Base-by-base conservation (phyloP, 2,329 filamentous ascomycete species). In the Parastagonospora avenae region DNA sequence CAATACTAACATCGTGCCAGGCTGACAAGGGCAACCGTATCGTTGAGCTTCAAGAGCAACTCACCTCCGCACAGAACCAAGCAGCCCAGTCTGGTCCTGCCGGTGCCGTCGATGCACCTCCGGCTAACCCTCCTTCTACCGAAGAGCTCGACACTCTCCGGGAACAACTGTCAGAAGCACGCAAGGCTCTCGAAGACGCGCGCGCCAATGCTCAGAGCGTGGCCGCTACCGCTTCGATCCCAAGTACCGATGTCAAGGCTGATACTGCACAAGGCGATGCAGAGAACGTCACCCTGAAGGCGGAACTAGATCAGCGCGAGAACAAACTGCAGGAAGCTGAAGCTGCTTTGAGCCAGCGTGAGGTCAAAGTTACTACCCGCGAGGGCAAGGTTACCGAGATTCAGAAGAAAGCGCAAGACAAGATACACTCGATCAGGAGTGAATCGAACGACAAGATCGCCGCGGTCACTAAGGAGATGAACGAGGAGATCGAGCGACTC, bases 391-490 rank as follows among this genome's bases (percentile, higher is more conserved):
- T 55, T 15, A 57, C 57, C 8, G 52, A 51, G 8, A 38, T 66
- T 28, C 37, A 39, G 19, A 39, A 39, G 16, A 39, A 28, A 11
- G 37, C 37, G 9, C 70, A 78, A 1, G 80, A 82, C 46, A 83
- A 86, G 53, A 77, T 88, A 12, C 89, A 92, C 65, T 39, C 37
- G 19, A 39, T 39, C 19, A 39, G 37, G 19, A 39, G 27, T 11
- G 37, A 43, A 32, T 33, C 8, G 15, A 33, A 43, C 16, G 82
- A 84, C 28, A 85, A 82, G 9, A 79, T 90, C 52, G 89, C 89
- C 63, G 77, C 81, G 45, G 55, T 62, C 44, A 55, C 54, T 8
- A 55, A 55, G n/a, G 57, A 62, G 30, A 53, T 54, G 2, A 55
- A 61, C 16, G 53, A 60, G 29, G 74, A 76, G 36, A 63, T 77